phyloP scores from a whole-genome alignment of 1,139 yeast genomes.

The Pichia sorboxylosa region DNA sequence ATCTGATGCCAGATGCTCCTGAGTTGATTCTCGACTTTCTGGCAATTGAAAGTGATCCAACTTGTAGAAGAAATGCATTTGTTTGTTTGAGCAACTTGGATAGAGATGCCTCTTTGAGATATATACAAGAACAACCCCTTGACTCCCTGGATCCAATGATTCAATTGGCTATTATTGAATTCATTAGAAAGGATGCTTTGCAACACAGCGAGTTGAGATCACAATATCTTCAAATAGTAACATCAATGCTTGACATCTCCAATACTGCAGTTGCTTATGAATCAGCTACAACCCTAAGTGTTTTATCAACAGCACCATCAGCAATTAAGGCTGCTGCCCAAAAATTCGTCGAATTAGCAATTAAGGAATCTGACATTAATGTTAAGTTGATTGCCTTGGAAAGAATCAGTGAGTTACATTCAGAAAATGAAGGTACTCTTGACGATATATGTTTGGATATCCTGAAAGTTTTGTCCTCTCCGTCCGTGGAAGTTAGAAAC shows the following conservation, averaged over 20 bases:
- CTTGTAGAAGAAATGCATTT: conserved; percentile 93
- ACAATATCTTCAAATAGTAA: conserved; percentile 61
- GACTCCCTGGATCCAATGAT: conserved; percentile 71
- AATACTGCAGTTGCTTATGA: conserved; percentile 80
- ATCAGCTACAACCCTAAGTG: conserved; percentile 78
- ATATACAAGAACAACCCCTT: conserved; percentile 62
- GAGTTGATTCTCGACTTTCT: conserved; percentile 68
- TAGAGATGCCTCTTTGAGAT: conserved; percentile 75
- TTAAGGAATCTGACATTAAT: conserved; percentile 85
- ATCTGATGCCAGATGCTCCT: conserved; percentile 89
- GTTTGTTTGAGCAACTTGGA: conserved; percentile 75
- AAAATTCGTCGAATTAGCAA: conserved; percentile 80
- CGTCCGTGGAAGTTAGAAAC: conserved; percentile 82
- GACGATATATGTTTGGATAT: conserved; percentile 82
- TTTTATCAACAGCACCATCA: conserved; percentile 56
- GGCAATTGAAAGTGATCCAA: conserved; percentile 77
- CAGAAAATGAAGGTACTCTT: conserved; percentile 68
- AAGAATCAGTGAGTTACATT: conserved; percentile 67
- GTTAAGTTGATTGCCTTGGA: conserved; percentile 87
- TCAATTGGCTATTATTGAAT: conserved; percentile 86
- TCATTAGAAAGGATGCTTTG: conserved; percentile 72
- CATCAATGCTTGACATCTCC: conserved; percentile 60
- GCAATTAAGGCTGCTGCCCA: conserved; percentile 67
- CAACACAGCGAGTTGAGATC: conserved; percentile 52
- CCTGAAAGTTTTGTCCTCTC: conserved; percentile 72